Conservation (phyloP, 768 basidiomycete genomes). For the Cystobasidium onofrii region DNA sequence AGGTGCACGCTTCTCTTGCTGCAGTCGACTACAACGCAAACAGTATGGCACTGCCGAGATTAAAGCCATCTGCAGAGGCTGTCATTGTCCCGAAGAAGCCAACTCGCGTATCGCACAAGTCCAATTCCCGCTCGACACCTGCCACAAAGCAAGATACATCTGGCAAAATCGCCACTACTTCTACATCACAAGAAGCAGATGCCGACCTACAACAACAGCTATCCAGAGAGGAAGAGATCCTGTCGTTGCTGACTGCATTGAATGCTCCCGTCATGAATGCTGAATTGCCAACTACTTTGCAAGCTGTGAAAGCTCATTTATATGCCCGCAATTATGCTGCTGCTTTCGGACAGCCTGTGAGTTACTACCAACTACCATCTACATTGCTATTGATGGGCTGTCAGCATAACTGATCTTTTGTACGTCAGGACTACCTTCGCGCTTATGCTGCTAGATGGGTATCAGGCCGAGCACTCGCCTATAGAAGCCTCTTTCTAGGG, state of each 20-base stretch:
- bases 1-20: too few species aligned
- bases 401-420: too few species aligned
- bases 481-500: slow-evolving; percentile 33
- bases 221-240: slow-evolving; percentile 8
- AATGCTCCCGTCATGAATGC: slow-evolving; percentile 14
- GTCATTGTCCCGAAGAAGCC: not conserved
- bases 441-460: slow-evolving; percentile 38
- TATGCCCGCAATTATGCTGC: slow-evolving; percentile 38
- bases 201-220: not conserved
- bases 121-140: not conserved
- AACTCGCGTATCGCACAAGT: not conserved
- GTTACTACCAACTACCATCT: too few species aligned
- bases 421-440: slow-evolving; percentile 15
- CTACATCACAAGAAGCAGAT: not conserved
- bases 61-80: not conserved
- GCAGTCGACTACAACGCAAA: not conserved
- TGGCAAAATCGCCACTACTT: not conserved
- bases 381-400: too few species aligned
- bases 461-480: slow-evolving; percentile 36
- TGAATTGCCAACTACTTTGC: slow-evolving; percentile 29
- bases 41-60: not conserved
- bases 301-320: slow-evolving; percentile 38
- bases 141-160: not conserved
- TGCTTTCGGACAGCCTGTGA: slow-evolving; percentile 35
- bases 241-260: slow-evolving; percentile 8